These are phyloP conservation scores for Alternaria dauci DNA, from an alignment of 2,329 filamentous ascomycete genomes.

Conservation along the genomic window DNA sequence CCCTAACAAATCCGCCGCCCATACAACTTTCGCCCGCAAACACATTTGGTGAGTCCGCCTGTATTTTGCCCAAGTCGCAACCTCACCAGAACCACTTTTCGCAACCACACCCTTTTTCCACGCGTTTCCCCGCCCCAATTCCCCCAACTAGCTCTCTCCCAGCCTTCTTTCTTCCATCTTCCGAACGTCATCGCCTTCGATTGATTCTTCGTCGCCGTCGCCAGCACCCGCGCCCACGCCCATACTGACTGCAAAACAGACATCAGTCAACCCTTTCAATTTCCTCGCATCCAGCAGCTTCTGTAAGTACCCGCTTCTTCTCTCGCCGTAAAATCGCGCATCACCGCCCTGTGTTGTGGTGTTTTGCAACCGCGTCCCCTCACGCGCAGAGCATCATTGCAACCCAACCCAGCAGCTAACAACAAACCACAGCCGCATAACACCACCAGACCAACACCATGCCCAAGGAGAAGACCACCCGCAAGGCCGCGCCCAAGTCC, in stretches of 20 bases:
- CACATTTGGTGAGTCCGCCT: conserved; percentile 47
- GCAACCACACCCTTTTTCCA: conserved; percentile 41
- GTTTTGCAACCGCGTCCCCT: conserved; percentile 44
- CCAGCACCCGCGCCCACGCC: conserved; percentile 23
- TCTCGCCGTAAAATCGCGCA: conserved; percentile 37
- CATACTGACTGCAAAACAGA: conserved; percentile 47
- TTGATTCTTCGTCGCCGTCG: conserved; percentile 43
- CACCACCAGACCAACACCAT: conserved; percentile 57
- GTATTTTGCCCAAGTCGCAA: conserved; percentile 22
- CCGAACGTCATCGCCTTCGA: conserved; percentile 40
- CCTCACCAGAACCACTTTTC: conserved; percentile 33
- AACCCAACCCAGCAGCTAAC: conserved; percentile 20
- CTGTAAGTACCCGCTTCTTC: conserved; percentile 42
- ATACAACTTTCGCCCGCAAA: conserved; percentile 40
- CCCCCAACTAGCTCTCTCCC: conserved; percentile 34
- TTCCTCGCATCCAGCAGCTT: conserved; percentile 27
- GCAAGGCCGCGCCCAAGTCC: conserved; percentile 59
- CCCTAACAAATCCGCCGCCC: conserved; percentile 24
- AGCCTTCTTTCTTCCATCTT: conserved; percentile 42
- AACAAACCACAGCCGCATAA: conserved; percentile 18
- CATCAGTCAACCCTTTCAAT: conserved; percentile 32
- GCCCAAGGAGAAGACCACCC: conserved; percentile 72
- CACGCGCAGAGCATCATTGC: conserved; percentile 29
- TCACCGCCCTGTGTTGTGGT: conserved; percentile 36
- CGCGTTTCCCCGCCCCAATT: conserved; percentile 45